These are phyloP conservation scores for Phytophthora melonis DNA, from an alignment of 352 stramenopile genomes.

Conservation along the genomic window DNA sequence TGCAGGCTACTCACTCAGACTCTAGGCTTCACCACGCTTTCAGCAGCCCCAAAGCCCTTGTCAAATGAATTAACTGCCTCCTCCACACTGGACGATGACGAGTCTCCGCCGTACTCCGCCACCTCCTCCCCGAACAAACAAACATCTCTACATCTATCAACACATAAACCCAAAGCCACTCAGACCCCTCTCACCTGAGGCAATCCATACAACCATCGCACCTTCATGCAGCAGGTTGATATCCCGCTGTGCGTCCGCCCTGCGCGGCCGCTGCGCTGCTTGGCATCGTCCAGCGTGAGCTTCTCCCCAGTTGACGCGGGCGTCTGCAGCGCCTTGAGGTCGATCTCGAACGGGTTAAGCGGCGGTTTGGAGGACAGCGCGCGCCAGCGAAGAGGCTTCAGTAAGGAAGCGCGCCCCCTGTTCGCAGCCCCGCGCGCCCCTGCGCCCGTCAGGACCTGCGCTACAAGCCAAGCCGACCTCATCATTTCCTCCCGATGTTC, in stretches of 20 bases:
- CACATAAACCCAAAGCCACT: background rate
- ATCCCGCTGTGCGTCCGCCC: constrained; percentile 30
- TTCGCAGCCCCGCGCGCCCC: background rate
- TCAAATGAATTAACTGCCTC: constrained; percentile 7
- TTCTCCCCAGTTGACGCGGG: constrained; percentile 14
- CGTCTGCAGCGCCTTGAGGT: constrained; percentile 42
- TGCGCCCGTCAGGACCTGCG: constrained; percentile 13
- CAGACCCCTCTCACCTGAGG: background rate
- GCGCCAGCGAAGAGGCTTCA: background rate
- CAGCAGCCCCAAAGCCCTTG: background rate
- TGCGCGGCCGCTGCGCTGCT: constrained; percentile 31
- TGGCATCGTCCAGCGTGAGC: constrained; percentile 24
- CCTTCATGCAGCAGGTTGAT: constrained; percentile 58
- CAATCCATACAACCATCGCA: constrained; percentile 9
- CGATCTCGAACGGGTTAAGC: constrained; percentile 64
- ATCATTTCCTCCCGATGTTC: no score
- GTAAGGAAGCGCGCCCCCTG: background rate
- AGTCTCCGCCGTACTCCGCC: constrained; percentile 40
- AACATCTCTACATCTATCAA: constrained; percentile 53
- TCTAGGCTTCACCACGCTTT: background rate
- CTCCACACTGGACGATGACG: constrained; percentile 16
- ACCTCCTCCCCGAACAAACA: constrained; percentile 57
- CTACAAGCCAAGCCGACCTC: no score
- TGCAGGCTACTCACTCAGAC: background rate
- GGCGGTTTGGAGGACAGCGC: constrained; percentile 20